A percentile compares a stretch with the other conserved stretches of the same genome.
Evolutionary conservation across 208 protist genomes (phyloP).

Genomic region (Trypanosomatidae sp.): DNA sequence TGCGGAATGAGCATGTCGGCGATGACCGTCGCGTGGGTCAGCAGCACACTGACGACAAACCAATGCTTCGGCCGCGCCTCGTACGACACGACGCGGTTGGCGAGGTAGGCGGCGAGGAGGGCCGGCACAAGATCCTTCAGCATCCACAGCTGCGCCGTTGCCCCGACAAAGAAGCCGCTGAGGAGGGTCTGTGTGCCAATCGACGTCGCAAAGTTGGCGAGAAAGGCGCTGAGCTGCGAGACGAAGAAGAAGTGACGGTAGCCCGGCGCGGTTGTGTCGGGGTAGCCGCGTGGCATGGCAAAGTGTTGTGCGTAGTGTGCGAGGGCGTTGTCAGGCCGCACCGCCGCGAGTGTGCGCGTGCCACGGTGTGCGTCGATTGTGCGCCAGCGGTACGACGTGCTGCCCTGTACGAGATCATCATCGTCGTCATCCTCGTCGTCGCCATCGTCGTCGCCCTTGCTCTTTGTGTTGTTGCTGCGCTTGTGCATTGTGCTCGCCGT

Average conservation of each 20-base stretch:
- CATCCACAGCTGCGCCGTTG: constrained; percentile 80
- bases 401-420: no score
- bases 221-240: constrained; percentile 47
- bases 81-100: constrained; percentile 72
- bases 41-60: constrained; percentile 66
- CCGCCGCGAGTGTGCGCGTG: no score
- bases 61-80: constrained; percentile 85
- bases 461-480: no score
- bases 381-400: no score
- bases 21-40: constrained; percentile 66
- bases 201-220: constrained; percentile 77
- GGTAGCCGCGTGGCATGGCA: constrained; percentile 72
- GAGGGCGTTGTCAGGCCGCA: no score
- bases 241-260: constrained; percentile 74
- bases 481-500: no score
- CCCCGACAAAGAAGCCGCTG: constrained; percentile 65
- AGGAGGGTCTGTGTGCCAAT: constrained; percentile 77
- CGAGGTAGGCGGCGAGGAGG: constrained; percentile 60
- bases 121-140: constrained; percentile 71
- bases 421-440: no score
- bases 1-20: constrained; percentile 73
- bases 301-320: no score
- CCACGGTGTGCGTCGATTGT: no score
- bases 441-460: no score
- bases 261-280: constrained; percentile 42